A percentile compares a stretch with the other conserved stretches of the same genome.
Conservation (phyloP, 2,329 filamentous ascomycete species). For the Oidium heveae region DNA sequence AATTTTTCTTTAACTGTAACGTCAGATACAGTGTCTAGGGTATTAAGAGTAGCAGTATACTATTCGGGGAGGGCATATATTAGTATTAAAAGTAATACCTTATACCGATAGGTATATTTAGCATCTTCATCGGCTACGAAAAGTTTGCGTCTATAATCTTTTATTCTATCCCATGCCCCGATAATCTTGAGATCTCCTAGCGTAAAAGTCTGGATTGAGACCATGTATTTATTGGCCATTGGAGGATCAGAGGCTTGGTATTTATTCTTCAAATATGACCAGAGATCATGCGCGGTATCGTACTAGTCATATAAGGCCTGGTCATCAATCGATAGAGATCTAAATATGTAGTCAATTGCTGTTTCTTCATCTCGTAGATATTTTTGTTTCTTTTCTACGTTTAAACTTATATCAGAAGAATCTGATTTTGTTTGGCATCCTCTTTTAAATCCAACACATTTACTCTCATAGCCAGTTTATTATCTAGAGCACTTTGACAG, state of each 20-base stretch:
- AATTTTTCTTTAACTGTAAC: too few relatives aligned
- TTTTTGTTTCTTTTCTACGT: too few relatives aligned
- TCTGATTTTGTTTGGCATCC: too few relatives aligned
- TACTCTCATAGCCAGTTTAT: neutral
- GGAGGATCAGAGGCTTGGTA: neutral
- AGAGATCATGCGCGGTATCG: neutral
- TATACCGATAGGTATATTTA: neutral
- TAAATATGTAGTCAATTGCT: too few relatives aligned
- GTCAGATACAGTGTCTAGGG: too few relatives aligned
- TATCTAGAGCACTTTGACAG: neutral
- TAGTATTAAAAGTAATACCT: neutral
- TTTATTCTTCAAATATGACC: neutral
- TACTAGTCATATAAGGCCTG: neutral
- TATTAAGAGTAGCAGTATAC: too few relatives aligned
- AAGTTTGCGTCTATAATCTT: neutral
- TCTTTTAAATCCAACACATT: neutral
- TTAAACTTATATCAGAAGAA: too few relatives aligned
- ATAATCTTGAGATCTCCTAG: neutral
- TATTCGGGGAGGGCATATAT: too few relatives aligned
- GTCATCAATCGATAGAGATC: neutral
- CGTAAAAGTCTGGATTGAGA: neutral
- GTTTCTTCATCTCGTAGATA: too few relatives aligned
- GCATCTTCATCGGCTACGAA: neutral
- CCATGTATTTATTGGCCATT: neutral
- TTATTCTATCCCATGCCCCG: neutral